Evolutionary conservation across 495 filamentous ascomycete species (phyloP), one percentile per base, ranked within the genome.

Genomic region (Trichoderma erinaceum): DNA sequence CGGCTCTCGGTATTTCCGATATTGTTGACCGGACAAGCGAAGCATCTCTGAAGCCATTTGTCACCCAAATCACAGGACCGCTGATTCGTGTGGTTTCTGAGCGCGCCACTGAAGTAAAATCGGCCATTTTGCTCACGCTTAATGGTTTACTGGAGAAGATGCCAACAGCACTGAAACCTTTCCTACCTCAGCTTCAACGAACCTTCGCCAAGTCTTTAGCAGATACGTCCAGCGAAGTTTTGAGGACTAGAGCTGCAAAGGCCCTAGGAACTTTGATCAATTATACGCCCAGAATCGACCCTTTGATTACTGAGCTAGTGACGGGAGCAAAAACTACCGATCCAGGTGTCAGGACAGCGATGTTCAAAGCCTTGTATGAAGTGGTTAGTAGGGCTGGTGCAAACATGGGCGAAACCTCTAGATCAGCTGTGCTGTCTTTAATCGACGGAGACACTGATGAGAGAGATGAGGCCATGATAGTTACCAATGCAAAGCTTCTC

Each of bases 81-180:
- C 85, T 99, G 35, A 99, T 99, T 74, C 88, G 95, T 82, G 93
- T 99, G 16, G 93, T 98, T 10, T 97, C 95, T 1, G 95, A 99
- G 73, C 86, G 93, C 58, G 97, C 94, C 2, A 90, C 91, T 2
- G 95, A 99, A 64, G 92, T 99, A 78, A 97, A 96, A 78, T 89
- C 92, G 71, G 96, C 96, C 41, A 97, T 98, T 77, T 83, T 99
- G 67, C 85, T 93, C 56, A 97, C 96, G 0, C 84, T 99, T 66
- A 98, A 97, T 77, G 97, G 96, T 72, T 83, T 99, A 13, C 83
- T 99, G 16, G 91, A 97, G 79, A 99, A 98, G 84, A 98, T 99
- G 76, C 96, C 95, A 6, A 87, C 91, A 21, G 92, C 93, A 68
- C 86, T 99, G 52, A 98, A 97, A 78, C 95, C 95, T 3, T 99